Conservation (phyloP, 176 grass and related monocot genomes). For the Areca catechu region DNA sequence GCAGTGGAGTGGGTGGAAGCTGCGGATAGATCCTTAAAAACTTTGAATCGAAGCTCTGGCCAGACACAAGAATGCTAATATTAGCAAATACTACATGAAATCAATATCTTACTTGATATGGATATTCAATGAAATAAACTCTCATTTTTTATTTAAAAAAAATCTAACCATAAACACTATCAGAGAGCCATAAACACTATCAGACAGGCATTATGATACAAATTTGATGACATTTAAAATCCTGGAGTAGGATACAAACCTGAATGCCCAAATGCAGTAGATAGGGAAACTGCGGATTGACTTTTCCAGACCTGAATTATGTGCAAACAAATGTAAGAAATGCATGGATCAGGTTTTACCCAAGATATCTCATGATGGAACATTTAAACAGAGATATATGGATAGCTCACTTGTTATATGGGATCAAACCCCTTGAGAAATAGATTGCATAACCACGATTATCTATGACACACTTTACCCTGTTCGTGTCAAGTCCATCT, state of each 20-base stretch:
- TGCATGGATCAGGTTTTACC: neutral
- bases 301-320: slow-evolving; percentile 68
- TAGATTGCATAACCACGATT: slow-evolving; percentile 92
- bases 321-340: slow-evolving; percentile 2
- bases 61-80: neutral
- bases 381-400: neutral
- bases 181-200: no score
- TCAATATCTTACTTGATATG: no score
- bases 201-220: neutral
- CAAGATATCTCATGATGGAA: neutral
- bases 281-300: slow-evolving; percentile 66
- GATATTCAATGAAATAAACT: no score
- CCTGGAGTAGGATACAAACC: slow-evolving; percentile 30
- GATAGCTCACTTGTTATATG: slow-evolving; percentile 78
- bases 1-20: slow-evolving; percentile 61
- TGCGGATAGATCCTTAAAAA: slow-evolving; percentile 85
- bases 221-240: neutral
- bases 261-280: slow-evolving; percentile 95
- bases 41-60: slow-evolving; percentile 74
- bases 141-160: no score
- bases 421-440: slow-evolving; percentile 88
- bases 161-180: no score
- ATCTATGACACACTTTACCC: slow-evolving; percentile 92
- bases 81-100: no score
- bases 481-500: slow-evolving; percentile 76